Evolutionary conservation across 1,284 basidiomycete genomes (phyloP).

Genomic region (Ustilago loliicola): DNA sequence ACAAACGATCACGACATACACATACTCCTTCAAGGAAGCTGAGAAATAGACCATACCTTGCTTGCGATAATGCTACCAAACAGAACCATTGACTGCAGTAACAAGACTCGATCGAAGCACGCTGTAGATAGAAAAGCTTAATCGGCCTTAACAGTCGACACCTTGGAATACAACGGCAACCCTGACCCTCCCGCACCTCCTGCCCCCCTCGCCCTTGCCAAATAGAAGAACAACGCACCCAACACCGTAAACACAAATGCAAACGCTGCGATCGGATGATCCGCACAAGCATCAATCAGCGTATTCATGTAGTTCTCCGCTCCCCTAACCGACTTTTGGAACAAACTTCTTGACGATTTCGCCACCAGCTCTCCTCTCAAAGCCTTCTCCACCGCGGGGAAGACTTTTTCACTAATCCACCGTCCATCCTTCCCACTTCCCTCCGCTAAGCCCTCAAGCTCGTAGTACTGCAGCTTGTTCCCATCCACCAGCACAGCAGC

Average conservation of each 20-base stretch:
- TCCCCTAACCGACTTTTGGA: constrained; percentile 49
- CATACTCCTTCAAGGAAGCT: too few species aligned
- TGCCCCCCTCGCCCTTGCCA: constrained; percentile 14
- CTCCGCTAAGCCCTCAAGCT: constrained; percentile 20
- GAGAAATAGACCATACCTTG: too few species aligned
- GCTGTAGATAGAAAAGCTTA: constrained; percentile 8
- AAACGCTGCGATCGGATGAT: constrained; percentile 41
- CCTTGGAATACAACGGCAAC: constrained; percentile 46
- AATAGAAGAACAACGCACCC: constrained; percentile 39
- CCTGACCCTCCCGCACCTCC: constrained; percentile 4
- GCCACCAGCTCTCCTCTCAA: constrained; percentile 27
- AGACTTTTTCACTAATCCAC: constrained; percentile 42
- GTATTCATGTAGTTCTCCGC: constrained; percentile 35
- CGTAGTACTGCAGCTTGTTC: constrained; percentile 49
- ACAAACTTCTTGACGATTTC: constrained; percentile 44
- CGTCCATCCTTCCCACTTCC: constrained; percentile 7
- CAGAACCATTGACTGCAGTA: not conserved
- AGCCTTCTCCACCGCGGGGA: constrained; percentile 25
- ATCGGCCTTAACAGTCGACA: constrained; percentile 49
- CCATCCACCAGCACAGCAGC: constrained; percentile 56
- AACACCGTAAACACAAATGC: constrained; percentile 31
- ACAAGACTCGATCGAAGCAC: too few species aligned
- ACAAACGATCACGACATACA: too few species aligned
- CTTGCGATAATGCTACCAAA: constrained; percentile 3
- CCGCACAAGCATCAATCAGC: constrained; percentile 26